Evolutionary conservation across 148 eudicot species (phyloP).

Genomic region (Rhododendron vialii): DNA sequence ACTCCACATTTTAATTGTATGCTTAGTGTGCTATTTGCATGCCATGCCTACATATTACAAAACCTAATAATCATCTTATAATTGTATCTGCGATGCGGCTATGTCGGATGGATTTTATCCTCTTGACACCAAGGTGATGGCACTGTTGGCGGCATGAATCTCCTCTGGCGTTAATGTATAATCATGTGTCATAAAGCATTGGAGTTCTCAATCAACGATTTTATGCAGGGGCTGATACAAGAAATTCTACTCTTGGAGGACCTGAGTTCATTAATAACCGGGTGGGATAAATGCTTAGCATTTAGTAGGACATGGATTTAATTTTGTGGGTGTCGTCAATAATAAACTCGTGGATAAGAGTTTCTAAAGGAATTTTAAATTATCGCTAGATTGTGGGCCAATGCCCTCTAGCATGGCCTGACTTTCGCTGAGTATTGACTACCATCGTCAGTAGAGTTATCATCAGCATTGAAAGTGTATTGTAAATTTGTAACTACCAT

Average conservation of each 20-base stretch:
- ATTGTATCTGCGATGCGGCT: not conserved
- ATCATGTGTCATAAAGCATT: not conserved
- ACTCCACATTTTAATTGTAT: not conserved
- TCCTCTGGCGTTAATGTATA: not conserved
- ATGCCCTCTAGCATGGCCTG: not conserved
- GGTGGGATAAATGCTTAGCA: not conserved
- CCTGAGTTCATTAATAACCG: not conserved
- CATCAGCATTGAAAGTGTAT: not conserved
- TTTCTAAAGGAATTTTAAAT: not conserved
- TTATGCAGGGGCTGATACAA: not conserved
- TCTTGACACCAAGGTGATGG: not conserved
- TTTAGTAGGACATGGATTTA: not conserved
- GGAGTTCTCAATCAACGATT: not conserved
- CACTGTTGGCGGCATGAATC: not conserved
- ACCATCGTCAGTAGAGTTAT: not conserved
- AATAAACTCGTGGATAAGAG: not conserved
- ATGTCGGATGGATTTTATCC: not conserved
- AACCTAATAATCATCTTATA: not conserved
- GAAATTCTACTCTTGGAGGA: not conserved
- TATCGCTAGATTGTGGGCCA: not conserved
- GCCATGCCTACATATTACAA: not conserved
- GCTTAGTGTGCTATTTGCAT: not conserved
- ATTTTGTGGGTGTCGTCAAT: not conserved
- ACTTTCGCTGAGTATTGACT: not conserved
- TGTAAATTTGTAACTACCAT: not conserved